Conservation (phyloP, 2,329 filamentous ascomycete genomes). For the Ambrosiella xylebori region DNA sequence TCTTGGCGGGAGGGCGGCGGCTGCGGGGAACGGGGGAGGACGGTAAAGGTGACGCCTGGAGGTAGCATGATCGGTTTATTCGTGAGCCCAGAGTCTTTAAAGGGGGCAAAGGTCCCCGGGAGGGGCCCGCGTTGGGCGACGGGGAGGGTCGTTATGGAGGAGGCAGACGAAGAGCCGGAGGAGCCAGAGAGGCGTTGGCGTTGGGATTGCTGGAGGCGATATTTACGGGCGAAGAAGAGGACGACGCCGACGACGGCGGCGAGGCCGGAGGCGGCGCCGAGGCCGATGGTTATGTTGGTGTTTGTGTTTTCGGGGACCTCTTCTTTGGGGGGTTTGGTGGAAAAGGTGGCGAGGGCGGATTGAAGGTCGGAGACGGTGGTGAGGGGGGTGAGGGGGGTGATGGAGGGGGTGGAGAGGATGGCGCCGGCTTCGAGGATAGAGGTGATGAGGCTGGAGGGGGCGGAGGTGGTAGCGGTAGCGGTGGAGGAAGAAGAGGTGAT, state of each 20-base stretch:
- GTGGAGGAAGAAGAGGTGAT: neutral
- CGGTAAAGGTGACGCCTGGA: conserved; percentile 5
- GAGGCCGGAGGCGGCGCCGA: conserved; percentile 11
- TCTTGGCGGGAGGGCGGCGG: neutral
- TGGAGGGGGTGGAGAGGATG: neutral
- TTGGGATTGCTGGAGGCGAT: conserved; percentile 2
- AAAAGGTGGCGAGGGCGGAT: neutral
- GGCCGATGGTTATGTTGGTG: conserved; percentile 7
- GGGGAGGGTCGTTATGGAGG: neutral
- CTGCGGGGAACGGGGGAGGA: neutral
- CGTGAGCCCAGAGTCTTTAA: conserved; percentile 4
- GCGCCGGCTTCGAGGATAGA: conserved; percentile 4
- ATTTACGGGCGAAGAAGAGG: conserved; percentile 6
- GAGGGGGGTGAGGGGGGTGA: conserved; percentile 3
- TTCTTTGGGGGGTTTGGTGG: neutral
- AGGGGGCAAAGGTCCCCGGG: conserved; percentile 11
- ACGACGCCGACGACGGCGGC: conserved; percentile 10
- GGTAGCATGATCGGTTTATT: conserved; percentile 11
- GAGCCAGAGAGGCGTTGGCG: conserved; percentile 2
- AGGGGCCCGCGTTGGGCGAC: conserved; percentile 8
- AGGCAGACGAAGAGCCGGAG: neutral
- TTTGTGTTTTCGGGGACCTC: neutral
- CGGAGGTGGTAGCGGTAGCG: neutral
- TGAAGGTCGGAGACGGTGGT: conserved; percentile 9
- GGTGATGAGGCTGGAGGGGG: neutral